A percentile compares a stretch with the other conserved stretches of the same genome.
Evolutionary conservation across 257 asterid species (phyloP).

Genomic region (Thymus quinquecostatus): DNA sequence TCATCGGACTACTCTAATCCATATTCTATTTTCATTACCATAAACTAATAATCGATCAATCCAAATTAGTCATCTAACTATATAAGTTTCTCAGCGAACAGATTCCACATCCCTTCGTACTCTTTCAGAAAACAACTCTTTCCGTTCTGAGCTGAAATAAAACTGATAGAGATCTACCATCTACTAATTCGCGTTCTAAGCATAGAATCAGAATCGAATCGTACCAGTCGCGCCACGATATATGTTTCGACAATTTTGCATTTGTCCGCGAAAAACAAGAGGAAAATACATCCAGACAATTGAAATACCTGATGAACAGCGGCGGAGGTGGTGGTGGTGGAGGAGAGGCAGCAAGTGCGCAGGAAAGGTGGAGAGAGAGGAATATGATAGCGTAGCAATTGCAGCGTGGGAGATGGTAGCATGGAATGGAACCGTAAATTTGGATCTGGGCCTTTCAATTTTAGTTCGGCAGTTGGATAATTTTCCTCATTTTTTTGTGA

Average conservation of each 20-base stretch:
- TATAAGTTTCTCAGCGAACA: not conserved
- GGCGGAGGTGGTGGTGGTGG: slow-evolving; percentile 25
- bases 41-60: not conserved
- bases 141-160: not conserved
- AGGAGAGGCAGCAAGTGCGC: slow-evolving; percentile 31
- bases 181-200: not conserved
- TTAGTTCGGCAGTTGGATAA: slow-evolving; percentile 25
- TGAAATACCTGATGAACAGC: slow-evolving; percentile 32
- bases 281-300: not conserved
- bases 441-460: slow-evolving; percentile 20
- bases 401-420: slow-evolving; percentile 21
- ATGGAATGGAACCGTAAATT: slow-evolving; percentile 1
- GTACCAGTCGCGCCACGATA: slow-evolving; percentile 10
- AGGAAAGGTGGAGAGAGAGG: slow-evolving; percentile 30
- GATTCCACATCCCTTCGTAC: not conserved
- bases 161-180: not conserved
- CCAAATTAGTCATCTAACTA: not conserved
- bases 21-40: not conserved
- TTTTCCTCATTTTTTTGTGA: slow-evolving; percentile 8
- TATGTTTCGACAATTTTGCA: not conserved
- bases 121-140: not conserved
- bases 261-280: not conserved
- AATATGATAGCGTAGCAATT: slow-evolving; percentile 24
- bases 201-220: not conserved
- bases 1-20: slow-evolving; percentile 1